phyloP scores from a whole-genome alignment of 495 filamentous ascomycete genomes.

The Choiromyces venosus region DNA sequence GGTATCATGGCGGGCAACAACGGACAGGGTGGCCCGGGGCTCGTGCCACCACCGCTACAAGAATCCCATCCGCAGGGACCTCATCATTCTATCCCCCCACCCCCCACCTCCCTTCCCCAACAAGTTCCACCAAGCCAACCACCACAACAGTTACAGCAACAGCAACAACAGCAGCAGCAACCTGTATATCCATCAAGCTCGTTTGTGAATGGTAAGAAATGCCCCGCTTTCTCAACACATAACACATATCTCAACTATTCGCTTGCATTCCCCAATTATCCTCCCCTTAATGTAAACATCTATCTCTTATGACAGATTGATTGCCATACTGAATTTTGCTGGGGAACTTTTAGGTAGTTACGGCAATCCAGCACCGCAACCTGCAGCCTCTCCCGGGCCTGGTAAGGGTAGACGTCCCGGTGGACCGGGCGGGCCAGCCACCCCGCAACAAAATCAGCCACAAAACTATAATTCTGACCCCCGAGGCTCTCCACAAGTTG shows the following conservation, averaged over 20 bases:
- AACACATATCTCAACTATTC: background rate
- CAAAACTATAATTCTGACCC: conserved; percentile 74
- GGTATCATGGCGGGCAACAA: conserved; percentile 91
- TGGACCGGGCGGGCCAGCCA: conserved; percentile 69
- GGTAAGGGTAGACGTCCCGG: conserved; percentile 50
- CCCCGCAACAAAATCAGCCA: conserved; percentile 77
- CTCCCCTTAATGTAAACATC: conserved; percentile 9
- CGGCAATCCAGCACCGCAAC: conserved; percentile 66
- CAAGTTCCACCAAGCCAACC: conserved; percentile 37
- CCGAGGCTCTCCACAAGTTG: conserved; percentile 75
- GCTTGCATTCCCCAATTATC: conserved; percentile 13
- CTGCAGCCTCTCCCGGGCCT: conserved; percentile 80
- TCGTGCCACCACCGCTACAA: conserved; percentile 71
- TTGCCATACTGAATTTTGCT: conserved; percentile 1
- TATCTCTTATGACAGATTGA: background rate
- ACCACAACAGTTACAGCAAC: conserved; percentile 50
- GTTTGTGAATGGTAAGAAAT: conserved; percentile 58
- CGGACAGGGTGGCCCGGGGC: conserved; percentile 73
- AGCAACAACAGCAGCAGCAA: conserved; percentile 43
- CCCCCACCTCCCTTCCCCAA: conserved; percentile 46
- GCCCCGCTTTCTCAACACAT: conserved; percentile 23
- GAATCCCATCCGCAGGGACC: conserved; percentile 48
- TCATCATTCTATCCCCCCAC: conserved; percentile 49
- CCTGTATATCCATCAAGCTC: conserved; percentile 48
- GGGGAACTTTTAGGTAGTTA: conserved; percentile 45